Conservation (phyloP, 345 rosid genomes). For the Jatropha curcas region DNA sequence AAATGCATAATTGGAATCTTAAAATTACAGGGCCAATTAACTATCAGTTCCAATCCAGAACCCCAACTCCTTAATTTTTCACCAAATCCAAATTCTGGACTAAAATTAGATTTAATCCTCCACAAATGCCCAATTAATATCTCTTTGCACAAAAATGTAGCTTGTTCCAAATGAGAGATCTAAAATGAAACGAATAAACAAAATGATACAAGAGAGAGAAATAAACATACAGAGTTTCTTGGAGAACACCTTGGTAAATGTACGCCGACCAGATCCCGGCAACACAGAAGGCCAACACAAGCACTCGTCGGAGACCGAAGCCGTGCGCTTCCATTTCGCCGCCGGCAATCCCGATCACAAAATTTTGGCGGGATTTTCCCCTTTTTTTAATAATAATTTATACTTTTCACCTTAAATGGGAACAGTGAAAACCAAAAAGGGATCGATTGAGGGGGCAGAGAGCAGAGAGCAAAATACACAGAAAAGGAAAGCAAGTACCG, state of each 20-base stretch:
- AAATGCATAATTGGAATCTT: neutral
- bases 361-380: neutral
- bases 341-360: constrained; percentile 4
- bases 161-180: neutral
- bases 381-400: too few species aligned
- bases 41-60: neutral
- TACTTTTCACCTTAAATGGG: neutral
- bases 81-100: neutral
- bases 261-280: constrained; percentile 97
- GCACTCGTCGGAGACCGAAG: constrained; percentile 62
- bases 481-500: neutral
- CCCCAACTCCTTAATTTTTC: neutral
- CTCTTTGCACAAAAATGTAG: neutral
- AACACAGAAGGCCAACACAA: constrained; percentile 77
- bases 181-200: neutral
- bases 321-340: constrained; percentile 55
- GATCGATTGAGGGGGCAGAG: neutral
- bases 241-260: constrained; percentile 94
- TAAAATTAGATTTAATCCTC: neutral
- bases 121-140: neutral
- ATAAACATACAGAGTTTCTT: constrained; percentile 77
- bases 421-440: neutral
- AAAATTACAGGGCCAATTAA: neutral
- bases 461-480: neutral
- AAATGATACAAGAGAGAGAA: neutral